Evolutionary conservation across 306 rosid species (phyloP).

Genomic region (Trichosanthes truncata): DNA sequence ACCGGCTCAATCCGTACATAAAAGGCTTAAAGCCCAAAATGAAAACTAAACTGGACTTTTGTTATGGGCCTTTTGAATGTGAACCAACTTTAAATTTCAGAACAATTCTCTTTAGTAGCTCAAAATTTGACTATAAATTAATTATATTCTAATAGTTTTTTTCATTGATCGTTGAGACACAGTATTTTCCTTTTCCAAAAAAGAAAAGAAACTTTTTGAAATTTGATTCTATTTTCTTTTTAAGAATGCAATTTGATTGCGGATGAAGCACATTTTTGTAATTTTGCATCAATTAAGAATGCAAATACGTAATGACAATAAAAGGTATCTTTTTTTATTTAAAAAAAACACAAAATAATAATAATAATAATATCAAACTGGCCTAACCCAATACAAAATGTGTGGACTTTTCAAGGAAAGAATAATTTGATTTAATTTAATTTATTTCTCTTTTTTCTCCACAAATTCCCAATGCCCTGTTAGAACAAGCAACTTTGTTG

Average conservation of each 20-base stretch:
- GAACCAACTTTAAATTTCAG: background rate
- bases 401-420: constrained; percentile 1
- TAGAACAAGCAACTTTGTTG: background rate
- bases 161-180: background rate
- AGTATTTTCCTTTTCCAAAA: background rate
- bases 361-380: background rate
- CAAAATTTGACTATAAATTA: background rate
- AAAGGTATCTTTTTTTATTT: background rate
- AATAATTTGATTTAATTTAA: background rate
- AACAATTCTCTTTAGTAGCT: background rate
- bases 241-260: background rate
- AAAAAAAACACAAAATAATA: background rate
- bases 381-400: constrained; percentile 1
- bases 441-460: background rate
- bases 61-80: background rate
- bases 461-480: background rate
- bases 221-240: background rate
- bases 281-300: background rate
- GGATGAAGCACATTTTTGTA: background rate
- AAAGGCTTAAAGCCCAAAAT: background rate
- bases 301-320: background rate
- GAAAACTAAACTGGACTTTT: background rate
- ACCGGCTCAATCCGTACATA: background rate
- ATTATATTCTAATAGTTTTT: background rate
- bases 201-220: background rate